Evolutionary conservation across 1,139 yeast genomes (phyloP).

Genomic region (Candida sp.): DNA sequence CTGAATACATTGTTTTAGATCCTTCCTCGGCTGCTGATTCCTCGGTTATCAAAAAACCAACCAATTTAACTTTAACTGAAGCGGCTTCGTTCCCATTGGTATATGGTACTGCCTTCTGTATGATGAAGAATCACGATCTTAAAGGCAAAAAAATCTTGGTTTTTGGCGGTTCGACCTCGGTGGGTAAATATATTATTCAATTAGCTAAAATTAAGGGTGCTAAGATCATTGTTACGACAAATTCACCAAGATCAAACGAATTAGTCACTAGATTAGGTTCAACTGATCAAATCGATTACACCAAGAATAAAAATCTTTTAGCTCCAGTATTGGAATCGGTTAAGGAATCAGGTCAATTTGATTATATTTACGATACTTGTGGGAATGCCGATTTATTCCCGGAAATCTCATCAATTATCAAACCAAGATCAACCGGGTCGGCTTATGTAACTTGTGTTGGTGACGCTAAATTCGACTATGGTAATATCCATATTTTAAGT

Average conservation of each 20-base stretch:
- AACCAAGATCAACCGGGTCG: slow-evolving; percentile 19
- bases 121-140: slow-evolving; percentile 22
- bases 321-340: slow-evolving; percentile 22
- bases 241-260: slow-evolving; percentile 30
- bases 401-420: slow-evolving; percentile 26
- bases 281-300: slow-evolving; percentile 50
- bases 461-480: slow-evolving; percentile 34
- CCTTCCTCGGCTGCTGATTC: slow-evolving; percentile 38
- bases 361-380: slow-evolving; percentile 27
- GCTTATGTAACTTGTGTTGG: slow-evolving; percentile 50
- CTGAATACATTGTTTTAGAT: slow-evolving; percentile 39
- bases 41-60: slow-evolving; percentile 45
- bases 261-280: slow-evolving; percentile 50
- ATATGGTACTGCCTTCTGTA: slow-evolving; percentile 64
- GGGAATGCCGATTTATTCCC: slow-evolving; percentile 24
- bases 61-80: slow-evolving; percentile 41
- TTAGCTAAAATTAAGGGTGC: slow-evolving; percentile 49
- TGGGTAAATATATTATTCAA: slow-evolving; percentile 61
- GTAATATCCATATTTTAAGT: slow-evolving; percentile 1
- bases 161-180: slow-evolving; percentile 75
- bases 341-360: slow-evolving; percentile 19
- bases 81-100: slow-evolving; percentile 61
- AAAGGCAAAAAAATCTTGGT: slow-evolving; percentile 41
- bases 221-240: slow-evolving; percentile 41
- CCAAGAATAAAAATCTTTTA: slow-evolving; percentile 17